These are phyloP conservation scores for Monosporascus sp. DNA, from an alignment of 2,329 filamentous ascomycete species.

Conservation along the genomic window DNA sequence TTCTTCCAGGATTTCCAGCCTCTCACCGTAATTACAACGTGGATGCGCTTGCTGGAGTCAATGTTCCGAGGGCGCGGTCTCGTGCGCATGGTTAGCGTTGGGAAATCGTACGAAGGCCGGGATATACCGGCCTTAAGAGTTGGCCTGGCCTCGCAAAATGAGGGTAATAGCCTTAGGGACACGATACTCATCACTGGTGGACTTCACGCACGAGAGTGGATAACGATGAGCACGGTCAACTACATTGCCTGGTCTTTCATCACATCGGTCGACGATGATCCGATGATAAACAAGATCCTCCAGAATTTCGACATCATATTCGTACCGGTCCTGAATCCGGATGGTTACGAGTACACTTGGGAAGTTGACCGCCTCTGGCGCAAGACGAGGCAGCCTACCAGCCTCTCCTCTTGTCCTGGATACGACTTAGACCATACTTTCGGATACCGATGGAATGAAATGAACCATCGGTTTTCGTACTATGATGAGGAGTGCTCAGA, in stretches of 20 bases:
- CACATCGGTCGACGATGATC: slow-evolving; percentile 71
- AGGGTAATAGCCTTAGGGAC: slow-evolving; percentile 49
- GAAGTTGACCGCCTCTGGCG: slow-evolving; percentile 87
- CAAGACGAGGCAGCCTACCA: slow-evolving; percentile 84
- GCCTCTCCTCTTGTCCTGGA: slow-evolving; percentile 76
- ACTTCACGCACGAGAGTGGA: slow-evolving; percentile 94
- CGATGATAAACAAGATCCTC: slow-evolving; percentile 68
- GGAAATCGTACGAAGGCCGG: slow-evolving; percentile 81
- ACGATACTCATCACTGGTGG: slow-evolving; percentile 81
- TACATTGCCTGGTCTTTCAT: slow-evolving; percentile 88
- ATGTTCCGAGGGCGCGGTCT: slow-evolving; percentile 72
- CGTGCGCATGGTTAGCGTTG: slow-evolving; percentile 68
- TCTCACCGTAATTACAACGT: slow-evolving; percentile 73
- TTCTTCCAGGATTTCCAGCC: slow-evolving; percentile 95
- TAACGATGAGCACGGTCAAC: slow-evolving; percentile 84
- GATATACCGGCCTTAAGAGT: slow-evolving; percentile 79
- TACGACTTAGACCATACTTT: slow-evolving; percentile 87
- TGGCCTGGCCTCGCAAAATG: slow-evolving; percentile 41
- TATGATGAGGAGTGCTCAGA: slow-evolving; percentile 82
- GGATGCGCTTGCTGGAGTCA: slow-evolving; percentile 85
- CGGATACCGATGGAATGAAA: slow-evolving; percentile 75
- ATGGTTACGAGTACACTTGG: slow-evolving; percentile 94
- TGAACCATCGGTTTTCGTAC: slow-evolving; percentile 39
- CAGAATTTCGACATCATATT: slow-evolving; percentile 84
- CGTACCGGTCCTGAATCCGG: slow-evolving; percentile 84